Conservation (phyloP, 257 asterid genomes). For the Cynanchum wilfordii region DNA sequence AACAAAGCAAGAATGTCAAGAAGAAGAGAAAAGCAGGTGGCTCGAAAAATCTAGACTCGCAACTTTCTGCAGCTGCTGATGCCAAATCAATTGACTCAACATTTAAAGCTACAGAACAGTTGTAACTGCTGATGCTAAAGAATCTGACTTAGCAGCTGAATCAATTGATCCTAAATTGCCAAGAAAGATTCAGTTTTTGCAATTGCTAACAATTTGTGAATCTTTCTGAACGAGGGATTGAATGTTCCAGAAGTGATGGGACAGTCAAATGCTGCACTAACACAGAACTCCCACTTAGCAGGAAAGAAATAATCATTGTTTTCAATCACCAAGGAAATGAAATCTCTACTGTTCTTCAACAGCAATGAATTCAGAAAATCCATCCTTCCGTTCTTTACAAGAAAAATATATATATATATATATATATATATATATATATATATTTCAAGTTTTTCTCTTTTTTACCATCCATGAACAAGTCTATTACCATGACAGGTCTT, state of each 20-base stretch:
- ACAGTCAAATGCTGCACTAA: neutral
- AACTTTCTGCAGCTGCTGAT: slow-evolving; percentile 1
- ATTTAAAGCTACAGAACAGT: slow-evolving; percentile 10
- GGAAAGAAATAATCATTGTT: neutral
- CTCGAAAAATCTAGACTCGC: neutral
- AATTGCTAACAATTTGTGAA: neutral
- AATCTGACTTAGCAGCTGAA: slow-evolving; percentile 5
- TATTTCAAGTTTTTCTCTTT: neutral
- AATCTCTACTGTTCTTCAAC: no score
- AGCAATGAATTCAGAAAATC: no score
- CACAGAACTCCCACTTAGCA: no score
- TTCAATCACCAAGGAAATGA: neutral
- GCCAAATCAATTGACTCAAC: slow-evolving; percentile 9
- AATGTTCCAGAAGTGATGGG: neutral
- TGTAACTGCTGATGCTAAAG: neutral
- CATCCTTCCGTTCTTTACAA: no score
- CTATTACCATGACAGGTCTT: neutral
- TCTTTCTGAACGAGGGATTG: neutral
- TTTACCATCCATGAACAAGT: neutral
- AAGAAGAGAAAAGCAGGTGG: slow-evolving; percentile 35
- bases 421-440: no score
- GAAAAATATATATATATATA: no score
- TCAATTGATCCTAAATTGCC: slow-evolving; percentile 11
- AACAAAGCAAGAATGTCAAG: slow-evolving; percentile 21
- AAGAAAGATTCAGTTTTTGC: neutral